phyloP scores from a whole-genome alignment of 257 asterid genomes.

The Salvia miltiorrhiza region DNA sequence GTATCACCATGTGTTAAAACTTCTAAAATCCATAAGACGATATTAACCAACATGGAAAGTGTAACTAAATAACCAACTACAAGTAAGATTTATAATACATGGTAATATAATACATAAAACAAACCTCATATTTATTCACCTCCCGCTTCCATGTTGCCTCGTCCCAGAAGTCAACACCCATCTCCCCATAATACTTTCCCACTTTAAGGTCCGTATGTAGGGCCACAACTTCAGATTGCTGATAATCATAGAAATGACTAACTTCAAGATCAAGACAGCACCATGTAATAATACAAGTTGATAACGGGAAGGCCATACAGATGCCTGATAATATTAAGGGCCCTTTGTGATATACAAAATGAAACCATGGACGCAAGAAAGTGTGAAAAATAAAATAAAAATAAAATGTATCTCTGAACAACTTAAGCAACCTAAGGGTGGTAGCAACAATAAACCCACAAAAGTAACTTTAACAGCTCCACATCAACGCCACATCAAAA shows the following conservation, averaged over 20 bases:
- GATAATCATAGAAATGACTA: constrained; percentile 18
- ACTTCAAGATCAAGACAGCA: background rate
- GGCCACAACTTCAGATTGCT: constrained; percentile 62
- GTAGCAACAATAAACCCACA: no score
- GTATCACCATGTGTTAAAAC: background rate
- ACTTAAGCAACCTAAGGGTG: background rate
- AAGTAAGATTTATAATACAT: background rate
- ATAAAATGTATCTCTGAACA: background rate
- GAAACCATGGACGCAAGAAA: background rate
- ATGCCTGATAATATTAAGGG: background rate
- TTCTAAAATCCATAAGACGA: background rate
- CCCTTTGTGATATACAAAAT: background rate
- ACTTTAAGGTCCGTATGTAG: constrained; percentile 69
- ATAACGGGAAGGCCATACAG: background rate
- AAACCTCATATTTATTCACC: constrained; percentile 48
- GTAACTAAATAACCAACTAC: background rate
- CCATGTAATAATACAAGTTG: background rate
- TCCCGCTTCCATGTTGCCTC: constrained; percentile 51
- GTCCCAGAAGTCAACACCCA: constrained; percentile 81
- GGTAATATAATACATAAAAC: background rate
- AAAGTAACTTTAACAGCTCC: no score
- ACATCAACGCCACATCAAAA: no score
- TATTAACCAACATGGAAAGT: background rate
- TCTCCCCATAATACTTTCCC: constrained; percentile 69
- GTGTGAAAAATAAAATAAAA: background rate